Percentiles rank a stretch among this genome's conserved stretches.
These are phyloP conservation scores for Rosellinia necatrix DNA, from an alignment of 2,329 filamentous ascomycete genomes.

Conservation along the genomic window DNA sequence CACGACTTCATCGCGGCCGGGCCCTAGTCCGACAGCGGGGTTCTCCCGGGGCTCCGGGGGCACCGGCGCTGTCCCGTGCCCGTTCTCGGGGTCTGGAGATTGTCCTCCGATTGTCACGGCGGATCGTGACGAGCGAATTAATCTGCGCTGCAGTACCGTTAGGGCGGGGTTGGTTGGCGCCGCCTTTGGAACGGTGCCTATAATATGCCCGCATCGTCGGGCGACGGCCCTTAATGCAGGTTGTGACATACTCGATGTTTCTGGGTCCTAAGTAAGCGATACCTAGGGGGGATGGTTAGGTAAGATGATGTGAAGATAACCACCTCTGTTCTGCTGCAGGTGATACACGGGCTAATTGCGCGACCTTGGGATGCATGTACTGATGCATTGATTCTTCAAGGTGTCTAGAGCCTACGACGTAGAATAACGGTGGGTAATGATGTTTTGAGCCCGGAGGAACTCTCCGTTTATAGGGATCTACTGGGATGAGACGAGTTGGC, in stretches of 20 bases:
- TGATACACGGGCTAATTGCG: not conserved
- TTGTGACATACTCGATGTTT: slow-evolving; percentile 15
- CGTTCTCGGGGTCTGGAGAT: not conserved
- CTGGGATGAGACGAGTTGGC: not conserved
- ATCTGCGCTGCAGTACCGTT: not conserved
- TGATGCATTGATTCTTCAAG: not conserved
- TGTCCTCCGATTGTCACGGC: not conserved
- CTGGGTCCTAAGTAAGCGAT: not conserved
- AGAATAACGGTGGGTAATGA: not conserved
- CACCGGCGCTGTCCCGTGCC: slow-evolving; percentile 13
- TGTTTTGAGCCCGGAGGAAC: not conserved
- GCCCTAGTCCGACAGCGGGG: slow-evolving; percentile 30
- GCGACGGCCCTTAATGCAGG: not conserved
- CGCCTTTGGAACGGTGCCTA: not conserved
- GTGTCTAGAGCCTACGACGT: not conserved
- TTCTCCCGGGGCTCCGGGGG: slow-evolving; percentile 38
- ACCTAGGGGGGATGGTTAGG: not conserved
- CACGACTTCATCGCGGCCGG: slow-evolving; percentile 32
- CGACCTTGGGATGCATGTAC: not conserved
- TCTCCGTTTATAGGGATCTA: not conserved
- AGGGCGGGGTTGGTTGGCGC: slow-evolving; percentile 1
- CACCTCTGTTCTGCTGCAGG: not conserved
- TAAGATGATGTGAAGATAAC: not conserved
- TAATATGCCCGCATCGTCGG: slow-evolving; percentile 5
- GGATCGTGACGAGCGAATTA: slow-evolving; percentile 11